These are phyloP conservation scores for Fusarium guadeloupense DNA, from an alignment of 2,329 filamentous ascomycete species.

Conservation along the genomic window DNA sequence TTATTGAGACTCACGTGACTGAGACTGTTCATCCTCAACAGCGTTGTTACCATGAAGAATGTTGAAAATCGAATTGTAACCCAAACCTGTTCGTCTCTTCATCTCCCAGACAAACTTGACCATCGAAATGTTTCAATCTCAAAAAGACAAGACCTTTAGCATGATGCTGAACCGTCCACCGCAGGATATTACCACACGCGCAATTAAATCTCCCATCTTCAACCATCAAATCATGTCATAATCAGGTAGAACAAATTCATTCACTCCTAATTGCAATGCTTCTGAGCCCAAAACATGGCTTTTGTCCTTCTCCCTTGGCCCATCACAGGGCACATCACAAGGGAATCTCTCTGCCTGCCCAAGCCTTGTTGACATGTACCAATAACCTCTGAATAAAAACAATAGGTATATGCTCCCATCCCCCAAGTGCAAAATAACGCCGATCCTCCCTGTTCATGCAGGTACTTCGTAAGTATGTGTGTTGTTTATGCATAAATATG, in stretches of 20 bases:
- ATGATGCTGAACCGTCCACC: neutral
- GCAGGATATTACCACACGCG: neutral
- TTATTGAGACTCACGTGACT: conserved; percentile 5
- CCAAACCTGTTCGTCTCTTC: too few relatives aligned
- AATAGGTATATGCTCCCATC: conserved; percentile 43
- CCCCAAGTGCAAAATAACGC: conserved; percentile 36
- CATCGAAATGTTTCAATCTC: too few relatives aligned
- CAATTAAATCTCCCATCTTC: neutral
- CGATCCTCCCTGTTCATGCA: conserved; percentile 38
- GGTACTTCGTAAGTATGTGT: conserved; percentile 37
- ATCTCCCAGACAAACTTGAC: too few relatives aligned
- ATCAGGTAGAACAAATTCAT: conserved; percentile 13
- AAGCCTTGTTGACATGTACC: conserved; percentile 13
- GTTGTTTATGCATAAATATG: conserved; percentile 36
- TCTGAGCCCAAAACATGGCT: conserved; percentile 20
- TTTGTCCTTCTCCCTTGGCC: conserved; percentile 22
- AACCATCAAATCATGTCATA: neutral
- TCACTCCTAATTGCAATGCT: conserved; percentile 20
- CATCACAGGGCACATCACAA: conserved; percentile 4
- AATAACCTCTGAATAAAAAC: conserved; percentile 27
- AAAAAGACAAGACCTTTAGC: neutral
- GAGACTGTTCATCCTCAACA: neutral
- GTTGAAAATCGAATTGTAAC: too few relatives aligned
- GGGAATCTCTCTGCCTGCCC: conserved; percentile 1
- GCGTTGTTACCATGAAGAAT: neutral